These are phyloP conservation scores for Cinnamomum chago DNA, from an alignment of 164 flowering plant genomes.

Conservation along the genomic window DNA sequence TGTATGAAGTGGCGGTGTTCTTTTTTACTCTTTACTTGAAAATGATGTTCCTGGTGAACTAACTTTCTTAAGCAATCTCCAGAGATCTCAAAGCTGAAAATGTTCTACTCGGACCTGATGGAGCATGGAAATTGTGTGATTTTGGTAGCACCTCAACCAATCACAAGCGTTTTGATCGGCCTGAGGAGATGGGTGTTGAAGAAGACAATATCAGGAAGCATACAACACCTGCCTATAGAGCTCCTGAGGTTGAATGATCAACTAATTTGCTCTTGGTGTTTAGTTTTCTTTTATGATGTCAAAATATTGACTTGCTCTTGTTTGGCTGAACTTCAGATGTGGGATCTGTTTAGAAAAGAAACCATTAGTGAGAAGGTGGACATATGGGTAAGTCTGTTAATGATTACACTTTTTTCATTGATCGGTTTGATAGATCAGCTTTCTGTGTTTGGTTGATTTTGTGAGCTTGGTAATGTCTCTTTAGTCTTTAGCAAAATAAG, in stretches of 20 bases:
- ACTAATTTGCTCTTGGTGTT: conserved; percentile 4
- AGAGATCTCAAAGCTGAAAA: conserved; percentile 99
- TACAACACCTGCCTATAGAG: conserved; percentile 96
- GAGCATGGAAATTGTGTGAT: conserved; percentile 94
- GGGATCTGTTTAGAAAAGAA: conserved; percentile 92
- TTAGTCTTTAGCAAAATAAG: not conserved
- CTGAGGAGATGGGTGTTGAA: conserved; percentile 99
- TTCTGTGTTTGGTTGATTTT: too few species aligned
- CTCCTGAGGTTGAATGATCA: conserved; percentile 77
- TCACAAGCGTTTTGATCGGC: conserved; percentile 91
- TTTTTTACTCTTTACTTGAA: not conserved
- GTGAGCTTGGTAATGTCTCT: too few species aligned
- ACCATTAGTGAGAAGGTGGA: conserved; percentile 94
- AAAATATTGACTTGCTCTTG: conserved; percentile 19
- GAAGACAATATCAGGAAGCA: conserved; percentile 97
- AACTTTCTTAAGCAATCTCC: conserved; percentile 8
- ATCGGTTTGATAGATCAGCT: too few species aligned
- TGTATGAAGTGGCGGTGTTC: not conserved
- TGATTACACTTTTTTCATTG: not conserved
- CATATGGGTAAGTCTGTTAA: conserved; percentile 78
- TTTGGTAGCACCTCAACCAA: conserved; percentile 96
- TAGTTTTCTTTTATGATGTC: conserved; percentile 11
- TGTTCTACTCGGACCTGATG: conserved; percentile 79
- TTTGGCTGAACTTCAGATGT: conserved; percentile 60
- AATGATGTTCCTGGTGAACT: not conserved